A percentile compares a stretch with the other conserved stretches of the same genome.
These are phyloP conservation scores for Zoysia matrella DNA, from an alignment of 202 grass and related monocot genomes.

Conservation along the genomic window DNA sequence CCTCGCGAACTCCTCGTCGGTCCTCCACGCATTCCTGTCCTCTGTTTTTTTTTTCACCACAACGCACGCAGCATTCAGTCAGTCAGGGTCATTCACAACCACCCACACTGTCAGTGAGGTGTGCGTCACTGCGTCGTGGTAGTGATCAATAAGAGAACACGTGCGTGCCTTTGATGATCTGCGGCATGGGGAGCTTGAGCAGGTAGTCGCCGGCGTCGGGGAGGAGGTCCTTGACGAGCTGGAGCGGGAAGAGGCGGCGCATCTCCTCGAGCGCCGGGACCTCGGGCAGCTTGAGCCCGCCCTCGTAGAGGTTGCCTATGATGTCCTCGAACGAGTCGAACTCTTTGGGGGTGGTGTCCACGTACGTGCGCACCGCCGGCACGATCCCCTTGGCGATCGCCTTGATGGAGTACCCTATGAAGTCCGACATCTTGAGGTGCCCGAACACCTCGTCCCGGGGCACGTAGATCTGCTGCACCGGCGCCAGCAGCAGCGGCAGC, in stretches of 20 bases:
- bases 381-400: conserved; percentile 57
- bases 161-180: conserved; percentile 61
- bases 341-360: conserved; percentile 53
- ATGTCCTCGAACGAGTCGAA: conserved; percentile 87
- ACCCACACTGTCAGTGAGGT: not conserved
- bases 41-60: conserved; percentile 22
- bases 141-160: no score
- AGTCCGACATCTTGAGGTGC: conserved; percentile 78
- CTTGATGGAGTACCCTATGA: conserved; percentile 74
- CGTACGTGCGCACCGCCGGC: conserved; percentile 64
- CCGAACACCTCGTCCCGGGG: conserved; percentile 85
- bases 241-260: conserved; percentile 52
- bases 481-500: not conserved
- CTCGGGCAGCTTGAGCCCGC: conserved; percentile 60
- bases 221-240: conserved; percentile 87
- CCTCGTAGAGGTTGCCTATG: conserved; percentile 69
- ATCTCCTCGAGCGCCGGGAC: conserved; percentile 57
- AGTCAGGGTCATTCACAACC: not conserved
- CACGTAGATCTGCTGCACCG: not conserved
- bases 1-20: conserved; percentile 81
- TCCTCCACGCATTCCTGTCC: conserved; percentile 67
- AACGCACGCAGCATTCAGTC: not conserved
- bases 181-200: conserved; percentile 64
- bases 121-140: no score
- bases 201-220: conserved; percentile 51